Percentiles rank a stretch among this genome's conserved stretches.
These are phyloP conservation scores for Verticillium klebahnii DNA, from an alignment of 2,329 filamentous ascomycete species.

Conservation along the genomic window DNA sequence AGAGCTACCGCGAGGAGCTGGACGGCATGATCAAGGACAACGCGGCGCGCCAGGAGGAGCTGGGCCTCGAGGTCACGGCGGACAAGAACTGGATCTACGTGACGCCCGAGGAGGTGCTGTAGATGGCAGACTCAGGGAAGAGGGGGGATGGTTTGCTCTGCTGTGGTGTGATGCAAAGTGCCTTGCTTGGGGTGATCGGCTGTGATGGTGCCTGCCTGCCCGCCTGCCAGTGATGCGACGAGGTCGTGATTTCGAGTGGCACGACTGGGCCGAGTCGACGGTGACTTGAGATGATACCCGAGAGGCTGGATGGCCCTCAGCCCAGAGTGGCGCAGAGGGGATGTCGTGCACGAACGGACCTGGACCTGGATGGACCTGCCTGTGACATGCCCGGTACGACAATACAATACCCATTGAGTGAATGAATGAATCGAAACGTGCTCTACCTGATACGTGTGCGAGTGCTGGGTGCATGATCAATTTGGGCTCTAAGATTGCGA, in stretches of 20 bases:
- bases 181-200: not conserved
- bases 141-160: not conserved
- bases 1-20: constrained; percentile 27
- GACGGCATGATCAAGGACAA: constrained; percentile 30
- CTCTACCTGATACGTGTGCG: not conserved
- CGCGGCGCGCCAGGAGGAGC: constrained; percentile 25
- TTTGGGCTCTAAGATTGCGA: not conserved
- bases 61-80: constrained; percentile 32
- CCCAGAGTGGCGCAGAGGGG: not conserved
- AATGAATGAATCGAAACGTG: not conserved
- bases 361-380: not conserved
- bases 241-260: not conserved
- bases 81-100: constrained; percentile 41
- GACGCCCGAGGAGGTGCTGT: constrained; percentile 31
- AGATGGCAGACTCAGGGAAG: constrained; percentile 2
- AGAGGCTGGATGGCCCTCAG: not conserved
- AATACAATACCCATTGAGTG: not conserved
- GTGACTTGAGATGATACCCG: not conserved
- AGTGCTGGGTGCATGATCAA: not conserved
- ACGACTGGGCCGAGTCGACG: not conserved
- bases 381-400: not conserved
- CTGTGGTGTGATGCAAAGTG: not conserved
- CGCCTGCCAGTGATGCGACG: not conserved
- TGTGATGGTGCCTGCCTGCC: not conserved
- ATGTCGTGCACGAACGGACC: not conserved